Percentiles rank a stretch among this genome's conserved stretches.
Evolutionary conservation across 257 asterid species (phyloP).

Genomic region (Solanum chiquidenum): DNA sequence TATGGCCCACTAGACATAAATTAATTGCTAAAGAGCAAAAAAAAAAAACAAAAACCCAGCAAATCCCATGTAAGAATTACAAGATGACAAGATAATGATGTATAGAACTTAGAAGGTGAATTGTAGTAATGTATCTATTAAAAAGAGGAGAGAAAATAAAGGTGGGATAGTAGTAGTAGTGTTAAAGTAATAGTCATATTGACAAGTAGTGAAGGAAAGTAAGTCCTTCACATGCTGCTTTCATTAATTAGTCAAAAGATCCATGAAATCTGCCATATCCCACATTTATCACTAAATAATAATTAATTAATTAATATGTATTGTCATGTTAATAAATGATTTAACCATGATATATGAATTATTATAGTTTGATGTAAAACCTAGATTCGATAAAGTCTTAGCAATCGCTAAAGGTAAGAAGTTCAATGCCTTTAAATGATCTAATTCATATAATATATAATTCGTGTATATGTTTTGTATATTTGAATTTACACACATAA

Average conservation of each 20-base stretch:
- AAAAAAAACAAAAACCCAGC: not conserved
- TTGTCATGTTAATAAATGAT: not conserved
- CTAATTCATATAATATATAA: too few relatives aligned
- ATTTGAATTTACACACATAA: not conserved
- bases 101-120: not conserved
- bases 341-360: not conserved
- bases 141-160: not conserved
- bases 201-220: not conserved
- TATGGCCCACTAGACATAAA: not conserved
- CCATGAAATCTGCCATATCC: not conserved
- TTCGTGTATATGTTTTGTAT: not conserved
- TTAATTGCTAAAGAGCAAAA: not conserved
- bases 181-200: not conserved
- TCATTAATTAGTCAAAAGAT: not conserved
- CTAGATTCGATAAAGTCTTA: not conserved
- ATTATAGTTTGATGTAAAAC: not conserved
- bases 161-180: not conserved
- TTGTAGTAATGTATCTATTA: not conserved
- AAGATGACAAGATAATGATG: not conserved
- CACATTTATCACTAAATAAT: not conserved
- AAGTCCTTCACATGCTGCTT: not conserved
- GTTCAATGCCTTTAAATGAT: not conserved
- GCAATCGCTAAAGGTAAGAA: not conserved
- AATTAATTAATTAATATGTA: not conserved
- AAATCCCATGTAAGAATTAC: not conserved